Base-by-base conservation (phyloP, 345 rosid genomes). In the Eucalyptus erythrocorys region DNA sequence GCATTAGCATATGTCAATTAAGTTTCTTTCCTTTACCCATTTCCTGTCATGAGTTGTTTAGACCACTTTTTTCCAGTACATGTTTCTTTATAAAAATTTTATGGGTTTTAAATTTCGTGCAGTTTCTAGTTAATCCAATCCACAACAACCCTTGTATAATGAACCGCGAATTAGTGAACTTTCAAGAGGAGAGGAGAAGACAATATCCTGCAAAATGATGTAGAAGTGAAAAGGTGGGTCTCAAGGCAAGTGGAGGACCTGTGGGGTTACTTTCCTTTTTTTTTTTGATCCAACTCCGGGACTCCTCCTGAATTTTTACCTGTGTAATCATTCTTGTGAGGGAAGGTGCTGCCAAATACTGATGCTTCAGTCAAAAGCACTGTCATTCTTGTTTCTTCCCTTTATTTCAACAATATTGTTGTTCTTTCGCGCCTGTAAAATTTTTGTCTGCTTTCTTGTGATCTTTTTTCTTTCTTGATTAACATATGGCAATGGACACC, bases 261-360 rank as follows among this genome's bases (percentile, higher is more conserved):
- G 90, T 91, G 94, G 91, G 94, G 89, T 89, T 89, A 87, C 80
- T 90, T 89, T 89, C 86, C 68, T 90, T 91, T 86, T 91, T 91
- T 91, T 91, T 61, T 86, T 24, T 6, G 57, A 87, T 91, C 87
- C 86, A 88, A 92, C 94, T 92, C 91, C 94, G 88, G 93, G 90
- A 91, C 91, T 91, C 89, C 80, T 91, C 90, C 59, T 37, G 59
- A 50, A 50, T 11, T 90, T 90, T 93, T 92, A 89, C 93, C 91
- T 87, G 80, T 87, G 91, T 90, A 91, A 91, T 91, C 93, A 91
- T 91, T 92, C 92, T 57, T 45, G 49, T 81, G 88, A 89, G 87
- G 91, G 88, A 89, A 76, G 90, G 79, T 86, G 89, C 90, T 27
- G 79, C 92, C 91, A 24, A 24, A 53, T 49, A 87, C 91, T 85